These are phyloP conservation scores for Nakazawaea sp. DNA, from an alignment of 805 yeast genomes.

Conservation along the genomic window DNA sequence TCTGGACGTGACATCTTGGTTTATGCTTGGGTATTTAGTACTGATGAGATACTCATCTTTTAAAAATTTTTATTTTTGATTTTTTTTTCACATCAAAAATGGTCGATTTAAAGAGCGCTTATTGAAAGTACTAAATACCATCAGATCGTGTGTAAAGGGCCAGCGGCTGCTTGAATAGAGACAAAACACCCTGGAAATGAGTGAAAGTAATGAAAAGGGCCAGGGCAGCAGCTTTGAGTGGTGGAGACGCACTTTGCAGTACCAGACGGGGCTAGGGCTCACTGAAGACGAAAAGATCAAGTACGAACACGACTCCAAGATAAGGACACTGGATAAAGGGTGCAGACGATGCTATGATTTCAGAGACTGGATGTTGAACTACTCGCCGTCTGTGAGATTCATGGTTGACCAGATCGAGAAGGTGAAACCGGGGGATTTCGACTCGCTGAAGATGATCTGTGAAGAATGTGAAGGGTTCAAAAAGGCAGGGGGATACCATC, in stretches of 20 bases:
- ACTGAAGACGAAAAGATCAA: conserved; percentile 40
- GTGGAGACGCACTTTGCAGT: conserved; percentile 73
- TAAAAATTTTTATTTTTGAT: too few species aligned
- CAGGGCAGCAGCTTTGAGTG: too few species aligned
- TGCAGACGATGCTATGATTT: conserved; percentile 70
- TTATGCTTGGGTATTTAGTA: too few species aligned
- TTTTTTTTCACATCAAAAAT: too few species aligned
- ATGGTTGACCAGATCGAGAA: conserved; percentile 79
- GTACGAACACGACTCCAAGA: conserved; percentile 49
- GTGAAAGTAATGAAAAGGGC: conserved; percentile 1
- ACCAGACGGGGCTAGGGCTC: conserved; percentile 66
- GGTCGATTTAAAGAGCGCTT: too few species aligned
- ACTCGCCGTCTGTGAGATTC: conserved; percentile 80
- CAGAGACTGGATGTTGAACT: conserved; percentile 71
- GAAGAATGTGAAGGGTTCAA: conserved; percentile 76
- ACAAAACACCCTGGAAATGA: too few species aligned
- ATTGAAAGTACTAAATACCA: too few species aligned
- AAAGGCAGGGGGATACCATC: conserved; percentile 87
- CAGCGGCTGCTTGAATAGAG: too few species aligned
- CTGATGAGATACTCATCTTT: too few species aligned
- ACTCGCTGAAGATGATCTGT: conserved; percentile 56
- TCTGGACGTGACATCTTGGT: conserved; percentile 86
- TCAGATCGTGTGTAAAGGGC: too few species aligned
- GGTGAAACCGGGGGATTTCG: conserved; percentile 40
- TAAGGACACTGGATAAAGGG: conserved; percentile 37